Evolutionary conservation across 768 basidiomycete genomes (phyloP).

Genomic region (Mrakia blollopis): DNA sequence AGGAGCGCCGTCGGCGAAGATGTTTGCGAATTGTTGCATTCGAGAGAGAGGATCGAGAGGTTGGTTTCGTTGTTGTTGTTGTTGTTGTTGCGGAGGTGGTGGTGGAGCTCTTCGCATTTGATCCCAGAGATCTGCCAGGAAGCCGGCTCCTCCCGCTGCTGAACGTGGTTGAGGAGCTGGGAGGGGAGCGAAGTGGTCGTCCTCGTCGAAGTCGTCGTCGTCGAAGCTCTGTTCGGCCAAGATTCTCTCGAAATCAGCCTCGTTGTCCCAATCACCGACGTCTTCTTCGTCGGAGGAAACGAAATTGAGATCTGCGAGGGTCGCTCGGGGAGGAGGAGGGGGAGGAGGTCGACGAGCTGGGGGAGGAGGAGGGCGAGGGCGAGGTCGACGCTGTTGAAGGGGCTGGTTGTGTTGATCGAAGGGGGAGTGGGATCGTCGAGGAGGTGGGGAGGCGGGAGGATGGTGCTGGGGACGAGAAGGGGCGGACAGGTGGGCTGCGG

Average conservation of each 20-base stretch:
- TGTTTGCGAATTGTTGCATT: background rate
- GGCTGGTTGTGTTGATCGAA: background rate
- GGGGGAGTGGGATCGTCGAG: conserved; percentile 2
- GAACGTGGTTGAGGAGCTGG: no score
- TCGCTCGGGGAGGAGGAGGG: background rate
- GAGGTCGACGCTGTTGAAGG: background rate
- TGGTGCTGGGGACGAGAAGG: background rate
- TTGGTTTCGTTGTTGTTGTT: background rate
- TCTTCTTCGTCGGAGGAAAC: no score
- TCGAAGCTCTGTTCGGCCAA: no score
- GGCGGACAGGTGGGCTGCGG: background rate
- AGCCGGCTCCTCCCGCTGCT: no score
- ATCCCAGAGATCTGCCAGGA: no score
- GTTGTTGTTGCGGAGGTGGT: no score
- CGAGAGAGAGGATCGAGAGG: background rate
- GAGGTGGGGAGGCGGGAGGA: background rate
- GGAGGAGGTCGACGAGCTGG: background rate
- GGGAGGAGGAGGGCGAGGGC: background rate
- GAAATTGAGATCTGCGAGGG: background rate
- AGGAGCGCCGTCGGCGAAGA: background rate
- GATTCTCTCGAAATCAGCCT: no score
- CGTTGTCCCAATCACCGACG: no score
- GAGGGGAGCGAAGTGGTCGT: no score
- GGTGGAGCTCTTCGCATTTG: background rate
- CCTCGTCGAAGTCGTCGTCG: no score